A percentile compares a stretch with the other conserved stretches of the same genome.
Conservation (phyloP, 495 filamentous ascomycete genomes). For the Letharia lupina region DNA sequence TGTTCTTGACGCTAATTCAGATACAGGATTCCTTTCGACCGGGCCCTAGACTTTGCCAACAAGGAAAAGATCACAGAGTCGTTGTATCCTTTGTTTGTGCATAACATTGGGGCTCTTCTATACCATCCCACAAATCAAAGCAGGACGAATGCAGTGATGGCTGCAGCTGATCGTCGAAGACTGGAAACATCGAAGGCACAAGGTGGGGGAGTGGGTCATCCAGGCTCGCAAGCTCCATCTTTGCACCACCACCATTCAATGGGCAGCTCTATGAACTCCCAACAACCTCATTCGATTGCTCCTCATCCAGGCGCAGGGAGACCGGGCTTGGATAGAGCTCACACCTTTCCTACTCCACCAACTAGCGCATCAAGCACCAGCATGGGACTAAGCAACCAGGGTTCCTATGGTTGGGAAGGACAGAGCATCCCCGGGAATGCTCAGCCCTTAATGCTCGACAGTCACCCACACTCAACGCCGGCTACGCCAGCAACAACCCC, state of each 20-base stretch:
- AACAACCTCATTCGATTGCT: constrained; percentile 59
- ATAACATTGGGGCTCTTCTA: constrained; percentile 89
- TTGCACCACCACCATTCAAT: constrained; percentile 77
- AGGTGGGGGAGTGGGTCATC: constrained; percentile 31
- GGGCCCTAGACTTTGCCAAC: constrained; percentile 94
- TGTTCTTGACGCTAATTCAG: constrained; percentile 7
- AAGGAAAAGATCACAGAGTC: constrained; percentile 98
- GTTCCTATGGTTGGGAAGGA: constrained; percentile 67
- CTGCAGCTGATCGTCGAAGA: constrained; percentile 69
- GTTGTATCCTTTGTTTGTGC: constrained; percentile 92
- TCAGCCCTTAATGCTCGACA: constrained; percentile 80
- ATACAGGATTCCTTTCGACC: constrained; percentile 89
- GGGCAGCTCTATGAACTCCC: constrained; percentile 53
- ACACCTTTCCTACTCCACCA: constrained; percentile 90
- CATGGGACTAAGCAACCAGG: constrained; percentile 69
- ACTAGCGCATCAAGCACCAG: constrained; percentile 78
- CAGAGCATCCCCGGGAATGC: constrained; percentile 55
- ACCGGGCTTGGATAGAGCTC: constrained; percentile 68
- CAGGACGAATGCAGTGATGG: constrained; percentile 76
- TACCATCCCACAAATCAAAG: constrained; percentile 89
- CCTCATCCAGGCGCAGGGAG: constrained; percentile 60
- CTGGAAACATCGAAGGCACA: constrained; percentile 37
- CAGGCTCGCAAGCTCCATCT: constrained; percentile 58
- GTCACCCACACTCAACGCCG: constrained; percentile 79
- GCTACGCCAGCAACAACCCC: constrained; percentile 92